These are phyloP conservation scores for Naegleria lovaniensis DNA, from an alignment of 208 protist genomes.

Conservation along the genomic window DNA sequence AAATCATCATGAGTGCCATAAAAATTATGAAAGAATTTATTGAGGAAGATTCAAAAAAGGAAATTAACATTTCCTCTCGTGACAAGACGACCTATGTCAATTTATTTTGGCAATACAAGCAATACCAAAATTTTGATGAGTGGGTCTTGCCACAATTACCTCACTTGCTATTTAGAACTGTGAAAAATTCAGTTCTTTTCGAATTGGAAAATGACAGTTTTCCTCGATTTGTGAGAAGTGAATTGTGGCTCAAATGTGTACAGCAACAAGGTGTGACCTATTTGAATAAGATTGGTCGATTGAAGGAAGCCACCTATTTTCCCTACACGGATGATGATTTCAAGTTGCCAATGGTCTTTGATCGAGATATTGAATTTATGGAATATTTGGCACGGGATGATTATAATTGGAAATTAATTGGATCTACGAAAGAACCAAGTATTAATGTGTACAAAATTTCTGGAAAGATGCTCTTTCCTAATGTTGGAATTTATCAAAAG, in stretches of 20 bases:
- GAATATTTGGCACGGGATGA: neutral
- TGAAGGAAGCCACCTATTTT: neutral
- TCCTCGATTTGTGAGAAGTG: neutral
- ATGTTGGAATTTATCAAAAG: neutral
- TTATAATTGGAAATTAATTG: neutral
- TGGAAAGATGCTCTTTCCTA: neutral
- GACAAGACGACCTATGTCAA: neutral
- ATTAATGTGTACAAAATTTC: neutral
- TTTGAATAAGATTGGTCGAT: neutral
- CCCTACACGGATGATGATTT: neutral
- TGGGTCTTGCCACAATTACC: neutral
- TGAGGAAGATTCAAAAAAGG: neutral
- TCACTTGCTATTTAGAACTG: neutral
- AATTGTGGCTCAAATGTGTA: neutral
- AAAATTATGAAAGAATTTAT: neutral
- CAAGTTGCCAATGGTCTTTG: neutral
- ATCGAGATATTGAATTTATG: neutral
- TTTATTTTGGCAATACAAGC: neutral
- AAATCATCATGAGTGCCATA: neutral
- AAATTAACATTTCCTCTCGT: neutral
- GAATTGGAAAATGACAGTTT: constrained; percentile 1
- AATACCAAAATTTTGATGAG: neutral
- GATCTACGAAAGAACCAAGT: neutral
- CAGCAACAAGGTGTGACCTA: neutral
- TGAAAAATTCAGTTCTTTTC: neutral